Conservation (phyloP, 306 rosid species). For the Geum urbanum region DNA sequence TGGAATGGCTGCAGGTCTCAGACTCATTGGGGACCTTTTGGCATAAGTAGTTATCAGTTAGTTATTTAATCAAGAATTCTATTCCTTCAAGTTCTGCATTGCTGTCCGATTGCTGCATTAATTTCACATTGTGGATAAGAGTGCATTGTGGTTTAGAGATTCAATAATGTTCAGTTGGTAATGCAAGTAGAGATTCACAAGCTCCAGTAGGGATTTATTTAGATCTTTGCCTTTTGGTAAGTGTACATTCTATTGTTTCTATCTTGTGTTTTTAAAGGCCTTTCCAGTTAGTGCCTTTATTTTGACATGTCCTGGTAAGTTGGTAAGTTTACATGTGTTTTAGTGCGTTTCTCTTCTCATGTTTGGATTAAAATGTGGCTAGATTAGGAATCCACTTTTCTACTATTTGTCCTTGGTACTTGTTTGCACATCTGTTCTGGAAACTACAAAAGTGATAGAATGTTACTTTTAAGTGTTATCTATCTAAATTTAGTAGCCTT, state of each 20-base stretch:
- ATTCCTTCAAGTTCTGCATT: conserved; percentile 37
- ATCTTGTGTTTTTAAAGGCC: not conserved
- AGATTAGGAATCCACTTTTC: not conserved
- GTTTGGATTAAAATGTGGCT: not conserved
- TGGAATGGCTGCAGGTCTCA: conserved; percentile 57
- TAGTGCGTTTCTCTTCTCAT: not conserved
- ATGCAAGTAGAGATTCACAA: conserved; percentile 60
- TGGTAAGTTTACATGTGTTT: not conserved
- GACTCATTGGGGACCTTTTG: conserved; percentile 47
- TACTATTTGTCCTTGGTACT: not conserved
- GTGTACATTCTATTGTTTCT: conserved; percentile 35
- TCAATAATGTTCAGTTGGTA: conserved; percentile 42
- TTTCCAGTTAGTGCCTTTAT: not conserved
- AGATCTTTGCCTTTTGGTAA: conserved; percentile 69
- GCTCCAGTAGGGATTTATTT: conserved; percentile 58
- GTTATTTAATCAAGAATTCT: conserved; percentile 29
- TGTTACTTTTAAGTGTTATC: not conserved
- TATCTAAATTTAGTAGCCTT: not conserved
- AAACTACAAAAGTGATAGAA: not conserved
- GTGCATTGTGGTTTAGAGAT: conserved; percentile 59
- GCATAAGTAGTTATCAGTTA: conserved; percentile 38
- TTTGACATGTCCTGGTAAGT: not conserved
- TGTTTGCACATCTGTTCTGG: not conserved
- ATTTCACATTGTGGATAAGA: conserved; percentile 44
- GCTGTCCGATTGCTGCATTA: conserved; percentile 34